Conservation (phyloP, 2,329 filamentous ascomycete genomes). For the Amauroascus niger region DNA sequence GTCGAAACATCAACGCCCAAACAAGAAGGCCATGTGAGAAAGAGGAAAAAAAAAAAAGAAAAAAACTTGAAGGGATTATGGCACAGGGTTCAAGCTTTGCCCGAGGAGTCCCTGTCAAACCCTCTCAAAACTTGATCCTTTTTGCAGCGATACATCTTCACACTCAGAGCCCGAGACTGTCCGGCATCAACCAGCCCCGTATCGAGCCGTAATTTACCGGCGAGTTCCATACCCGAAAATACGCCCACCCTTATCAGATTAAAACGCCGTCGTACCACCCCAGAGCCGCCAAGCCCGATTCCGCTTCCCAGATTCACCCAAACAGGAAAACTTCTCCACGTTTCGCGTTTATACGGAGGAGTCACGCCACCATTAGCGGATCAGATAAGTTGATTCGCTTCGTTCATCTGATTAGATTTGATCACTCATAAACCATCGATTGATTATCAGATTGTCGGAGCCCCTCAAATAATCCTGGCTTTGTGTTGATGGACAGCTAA, state of each 20-base stretch:
- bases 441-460: not conserved
- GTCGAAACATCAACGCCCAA: no score
- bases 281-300: not conserved
- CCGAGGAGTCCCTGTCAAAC: no score
- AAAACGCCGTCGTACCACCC: not conserved
- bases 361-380: slow-evolving; percentile 10
- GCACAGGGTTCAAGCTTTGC: no score
- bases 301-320: not conserved
- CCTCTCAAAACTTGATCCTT: no score
- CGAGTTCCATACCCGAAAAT: slow-evolving; percentile 4
- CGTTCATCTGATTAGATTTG: slow-evolving; percentile 11
- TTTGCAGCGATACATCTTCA: not conserved
- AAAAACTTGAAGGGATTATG: not conserved
- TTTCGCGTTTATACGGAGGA: not conserved
- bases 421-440: not conserved
- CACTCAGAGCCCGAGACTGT: not conserved
- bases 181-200: not conserved
- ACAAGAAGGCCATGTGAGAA: no score
- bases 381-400: slow-evolving; percentile 2
- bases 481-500: no score
- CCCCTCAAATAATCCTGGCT: not conserved
- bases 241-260: slow-evolving; percentile 8
- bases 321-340: slow-evolving; percentile 11
- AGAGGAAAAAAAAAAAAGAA: no score
- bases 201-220: slow-evolving; percentile 3